Evolutionary conservation across 2,329 filamentous ascomycete genomes (phyloP).

Genomic region (Colletotrichum lindemuthianum): DNA sequence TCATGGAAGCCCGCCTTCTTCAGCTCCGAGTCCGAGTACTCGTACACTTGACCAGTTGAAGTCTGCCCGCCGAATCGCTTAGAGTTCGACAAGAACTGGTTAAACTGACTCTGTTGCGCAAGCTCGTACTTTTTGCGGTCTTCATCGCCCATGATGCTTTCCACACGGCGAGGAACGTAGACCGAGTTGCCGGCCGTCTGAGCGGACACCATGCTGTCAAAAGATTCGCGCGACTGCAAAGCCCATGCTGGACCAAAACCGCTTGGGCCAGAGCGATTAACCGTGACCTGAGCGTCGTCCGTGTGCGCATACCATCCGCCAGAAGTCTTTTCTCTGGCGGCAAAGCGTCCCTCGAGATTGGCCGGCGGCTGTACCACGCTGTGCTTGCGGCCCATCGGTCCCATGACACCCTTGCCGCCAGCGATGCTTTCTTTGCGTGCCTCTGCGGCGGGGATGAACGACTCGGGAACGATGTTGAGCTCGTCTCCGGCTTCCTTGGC

Average conservation of each 20-base stretch:
- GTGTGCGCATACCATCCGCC: slow-evolving; percentile 76
- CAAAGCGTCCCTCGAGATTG: slow-evolving; percentile 81
- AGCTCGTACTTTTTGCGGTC: slow-evolving; percentile 79
- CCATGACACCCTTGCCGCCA: slow-evolving; percentile 41
- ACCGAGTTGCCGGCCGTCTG: slow-evolving; percentile 68
- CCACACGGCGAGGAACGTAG: slow-evolving; percentile 73
- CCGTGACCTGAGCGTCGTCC: slow-evolving; percentile 61
- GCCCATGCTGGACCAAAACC: slow-evolving; percentile 28
- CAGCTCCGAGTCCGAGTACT: slow-evolving; percentile 56
- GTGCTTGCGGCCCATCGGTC: slow-evolving; percentile 56
- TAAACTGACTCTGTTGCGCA: slow-evolving; percentile 66
- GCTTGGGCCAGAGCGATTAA: slow-evolving; percentile 25
- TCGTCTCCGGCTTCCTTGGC: slow-evolving; percentile 85
- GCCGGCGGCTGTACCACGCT: slow-evolving; percentile 78
- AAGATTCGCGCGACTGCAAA: slow-evolving; percentile 67
- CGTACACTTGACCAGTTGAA: slow-evolving; percentile 56
- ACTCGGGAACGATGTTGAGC: slow-evolving; percentile 88
- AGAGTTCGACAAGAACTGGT: slow-evolving; percentile 38
- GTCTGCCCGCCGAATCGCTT: slow-evolving; percentile 26
- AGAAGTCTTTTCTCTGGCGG: slow-evolving; percentile 73
- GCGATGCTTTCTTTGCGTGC: slow-evolving; percentile 53
- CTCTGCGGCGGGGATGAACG: slow-evolving; percentile 73
- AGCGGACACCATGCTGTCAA: slow-evolving; percentile 71
- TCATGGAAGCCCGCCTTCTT: slow-evolving; percentile 32
- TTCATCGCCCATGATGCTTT: slow-evolving; percentile 82